Base-by-base conservation (phyloP, 2,329 filamentous ascomycete species). In the Ilyonectria robusta region DNA sequence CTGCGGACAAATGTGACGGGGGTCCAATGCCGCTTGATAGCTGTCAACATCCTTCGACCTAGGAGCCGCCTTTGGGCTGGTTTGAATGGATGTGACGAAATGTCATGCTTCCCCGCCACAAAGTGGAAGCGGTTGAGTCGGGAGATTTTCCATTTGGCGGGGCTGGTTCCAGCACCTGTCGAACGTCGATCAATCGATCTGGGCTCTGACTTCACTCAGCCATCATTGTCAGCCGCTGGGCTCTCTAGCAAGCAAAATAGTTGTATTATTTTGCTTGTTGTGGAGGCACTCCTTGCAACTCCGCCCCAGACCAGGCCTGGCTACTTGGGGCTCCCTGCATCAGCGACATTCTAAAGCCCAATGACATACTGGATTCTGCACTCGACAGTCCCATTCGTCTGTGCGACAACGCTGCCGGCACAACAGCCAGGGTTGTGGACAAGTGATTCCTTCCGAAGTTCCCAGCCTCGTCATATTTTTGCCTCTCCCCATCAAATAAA, bases 391-490 rank as follows among this genome's bases (percentile, higher is more conserved):
- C 37, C n/a, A 53, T 48, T 53, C 47, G 48, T 35, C 35, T 26
- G 15, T 51, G n/a, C 61, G 31, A 44, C 31, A 26, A 29, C 13
- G 48, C 11, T 19, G 23, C 29, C n/a, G 46, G 60, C 6, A 7
- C 53, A 37, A 21, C 33, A 42, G 19, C 35, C 26, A 57, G 26
- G 37, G 9, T 42, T 46, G 19, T 17, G 15, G 35, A 50, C 23
- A 19, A 53, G 35, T 29, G 23, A 50, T 23, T 19, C 19, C n/a
- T 4, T n/a, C 21, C 21, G 37, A 9, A 19, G 19, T n/a, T 50
- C n/a, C 51, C 21, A 62, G 54, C 60, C 60, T 56, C 42, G 51
- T 51, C 35, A 31, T 58, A 58, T 33, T 33, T 33, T n/a, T 6
- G 46, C 6, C 26, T 46, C 31, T 15, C 17, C 26, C 7, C 13